Percentiles rank a stretch among this genome's conserved stretches.
Conservation (phyloP, 2,329 filamentous ascomycete genomes). For the Aspergillus sp. region DNA sequence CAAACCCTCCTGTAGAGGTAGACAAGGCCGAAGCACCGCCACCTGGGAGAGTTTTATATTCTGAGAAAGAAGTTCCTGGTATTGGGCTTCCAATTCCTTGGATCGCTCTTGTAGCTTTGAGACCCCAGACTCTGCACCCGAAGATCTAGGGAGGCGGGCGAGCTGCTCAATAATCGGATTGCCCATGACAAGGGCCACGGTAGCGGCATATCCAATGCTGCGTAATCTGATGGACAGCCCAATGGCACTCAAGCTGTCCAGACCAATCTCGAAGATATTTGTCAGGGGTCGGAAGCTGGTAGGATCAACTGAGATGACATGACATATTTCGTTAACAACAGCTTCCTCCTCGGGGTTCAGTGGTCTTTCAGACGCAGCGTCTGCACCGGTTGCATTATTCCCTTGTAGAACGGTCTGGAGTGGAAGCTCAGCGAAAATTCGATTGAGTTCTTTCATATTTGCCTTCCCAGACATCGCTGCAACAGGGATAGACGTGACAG, state of each 20-base stretch:
- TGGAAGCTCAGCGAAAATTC: slow-evolving; percentile 27
- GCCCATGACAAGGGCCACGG: slow-evolving; percentile 36
- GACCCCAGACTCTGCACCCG: not conserved
- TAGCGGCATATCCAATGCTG: slow-evolving; percentile 33
- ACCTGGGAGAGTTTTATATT: slow-evolving; percentile 15
- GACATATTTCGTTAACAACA: slow-evolving; percentile 24
- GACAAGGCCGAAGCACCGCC: slow-evolving; percentile 25
- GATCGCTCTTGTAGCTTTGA: slow-evolving; percentile 13
- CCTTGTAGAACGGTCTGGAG: slow-evolving; percentile 24
- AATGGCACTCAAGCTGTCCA: slow-evolving; percentile 41
- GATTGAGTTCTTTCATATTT: slow-evolving; percentile 31
- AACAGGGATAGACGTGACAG: slow-evolving; percentile 26
- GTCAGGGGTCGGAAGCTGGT: slow-evolving; percentile 22
- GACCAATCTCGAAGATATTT: slow-evolving; percentile 38
- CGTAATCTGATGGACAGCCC: slow-evolving; percentile 35
- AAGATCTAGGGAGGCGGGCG: slow-evolving; percentile 23
- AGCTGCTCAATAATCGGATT: slow-evolving; percentile 37
- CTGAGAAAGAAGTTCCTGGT: slow-evolving; percentile 14
- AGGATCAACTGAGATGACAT: slow-evolving; percentile 20
- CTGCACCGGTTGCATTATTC: slow-evolving; percentile 8
- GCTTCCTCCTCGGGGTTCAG: slow-evolving; percentile 26
- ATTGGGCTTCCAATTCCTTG: slow-evolving; percentile 20
- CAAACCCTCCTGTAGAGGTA: slow-evolving; percentile 34
- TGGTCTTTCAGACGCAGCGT: slow-evolving; percentile 8
- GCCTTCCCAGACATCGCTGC: slow-evolving; percentile 34